A percentile compares a stretch with the other conserved stretches of the same genome.
phyloP scores from a whole-genome alignment of 1,139 yeast genomes.

The Debaryomyces coudertii region DNA sequence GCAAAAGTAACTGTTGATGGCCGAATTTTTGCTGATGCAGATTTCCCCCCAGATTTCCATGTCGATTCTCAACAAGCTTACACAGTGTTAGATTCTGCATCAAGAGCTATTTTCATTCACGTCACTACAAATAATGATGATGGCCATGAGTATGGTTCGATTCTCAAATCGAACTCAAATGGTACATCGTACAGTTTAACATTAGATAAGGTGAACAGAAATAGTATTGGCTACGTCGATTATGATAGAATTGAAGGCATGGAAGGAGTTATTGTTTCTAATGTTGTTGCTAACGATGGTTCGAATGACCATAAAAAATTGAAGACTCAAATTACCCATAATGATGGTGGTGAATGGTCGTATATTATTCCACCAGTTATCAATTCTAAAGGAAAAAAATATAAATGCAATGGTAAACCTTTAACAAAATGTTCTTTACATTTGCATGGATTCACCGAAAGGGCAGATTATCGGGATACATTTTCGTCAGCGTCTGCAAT shows the following conservation, averaged over 20 bases:
- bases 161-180: conserved; percentile 91
- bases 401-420: conserved; percentile 54
- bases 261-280: conserved; percentile 85
- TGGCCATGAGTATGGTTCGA: conserved; percentile 70
- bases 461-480: conserved; percentile 81
- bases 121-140: conserved; percentile 63
- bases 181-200: conserved; percentile 89
- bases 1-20: conserved; percentile 87
- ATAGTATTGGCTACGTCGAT: conserved; percentile 77
- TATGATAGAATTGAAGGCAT: conserved; percentile 82
- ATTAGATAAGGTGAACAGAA: conserved; percentile 75
- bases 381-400: conserved; percentile 65
- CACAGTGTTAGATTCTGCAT: conserved; percentile 76
- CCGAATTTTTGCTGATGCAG: conserved; percentile 72
- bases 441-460: conserved; percentile 89
- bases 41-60: conserved; percentile 71
- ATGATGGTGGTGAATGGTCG: conserved; percentile 92
- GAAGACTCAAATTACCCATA: conserved; percentile 76
- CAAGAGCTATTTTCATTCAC: conserved; percentile 80
- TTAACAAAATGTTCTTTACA: conserved; percentile 73
- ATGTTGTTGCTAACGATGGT: conserved; percentile 61
- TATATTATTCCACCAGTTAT: conserved; percentile 65
- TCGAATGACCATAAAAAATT: conserved; percentile 52
- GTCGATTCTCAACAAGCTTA: conserved; percentile 75
- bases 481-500: conserved; percentile 87